These are phyloP conservation scores for Sugiyamaella mastotermitis DNA, from an alignment of 805 yeast genomes.

Conservation along the genomic window DNA sequence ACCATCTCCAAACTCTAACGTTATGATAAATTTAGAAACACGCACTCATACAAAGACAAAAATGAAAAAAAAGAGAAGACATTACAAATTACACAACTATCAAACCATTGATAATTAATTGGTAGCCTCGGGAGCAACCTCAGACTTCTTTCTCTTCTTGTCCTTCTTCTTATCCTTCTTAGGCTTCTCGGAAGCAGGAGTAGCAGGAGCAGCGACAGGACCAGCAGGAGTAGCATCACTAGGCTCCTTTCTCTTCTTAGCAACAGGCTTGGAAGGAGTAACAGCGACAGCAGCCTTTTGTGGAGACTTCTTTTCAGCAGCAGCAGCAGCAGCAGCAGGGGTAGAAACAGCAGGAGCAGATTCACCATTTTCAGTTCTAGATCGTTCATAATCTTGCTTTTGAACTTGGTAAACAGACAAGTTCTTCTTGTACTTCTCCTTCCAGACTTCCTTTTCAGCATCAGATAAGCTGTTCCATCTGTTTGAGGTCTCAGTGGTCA, in stretches of 20 bases:
- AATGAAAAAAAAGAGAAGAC: too few species aligned
- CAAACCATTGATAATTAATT: too few species aligned
- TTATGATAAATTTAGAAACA: too few species aligned
- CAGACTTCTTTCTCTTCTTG: background rate
- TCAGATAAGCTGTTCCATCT: constrained; percentile 71
- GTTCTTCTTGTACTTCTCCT: constrained; percentile 43
- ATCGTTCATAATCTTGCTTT: constrained; percentile 44
- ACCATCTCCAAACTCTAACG: too few species aligned
- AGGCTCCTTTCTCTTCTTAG: constrained; percentile 27
- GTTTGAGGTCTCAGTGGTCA: constrained; percentile 71
- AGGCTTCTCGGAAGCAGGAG: constrained; percentile 3
- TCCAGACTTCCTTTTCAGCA: constrained; percentile 69
- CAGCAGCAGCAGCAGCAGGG: background rate
- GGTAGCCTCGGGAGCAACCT: constrained; percentile 3
- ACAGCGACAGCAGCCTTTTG: constrained; percentile 1
- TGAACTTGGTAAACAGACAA: constrained; percentile 39
- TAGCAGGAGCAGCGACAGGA: constrained; percentile 11
- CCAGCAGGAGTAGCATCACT: constrained; percentile 15
- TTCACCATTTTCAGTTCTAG: too few species aligned
- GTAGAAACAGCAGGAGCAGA: background rate
- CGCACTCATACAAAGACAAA: too few species aligned
- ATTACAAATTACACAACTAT: too few species aligned
- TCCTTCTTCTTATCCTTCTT: constrained; percentile 31
- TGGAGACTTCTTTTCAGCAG: background rate
- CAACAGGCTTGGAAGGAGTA: constrained; percentile 1